Evolutionary conservation across 2,329 filamentous ascomycete genomes (phyloP), one percentile per base, ranked within the genome.

Genomic region (Diaporthe vexans): DNA sequence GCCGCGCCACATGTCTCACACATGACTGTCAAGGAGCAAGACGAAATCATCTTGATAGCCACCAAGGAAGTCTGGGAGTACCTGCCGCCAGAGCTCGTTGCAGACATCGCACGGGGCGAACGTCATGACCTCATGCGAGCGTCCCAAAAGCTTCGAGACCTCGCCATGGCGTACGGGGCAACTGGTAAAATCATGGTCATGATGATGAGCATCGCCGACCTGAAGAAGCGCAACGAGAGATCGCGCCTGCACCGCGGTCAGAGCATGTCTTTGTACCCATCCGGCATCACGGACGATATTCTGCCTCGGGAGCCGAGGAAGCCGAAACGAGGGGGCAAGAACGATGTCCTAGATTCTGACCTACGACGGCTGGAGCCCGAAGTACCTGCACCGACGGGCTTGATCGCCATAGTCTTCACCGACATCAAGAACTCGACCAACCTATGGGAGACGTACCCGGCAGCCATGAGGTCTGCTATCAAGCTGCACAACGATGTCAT

Each of bases 341-440:
- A 29, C 2, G 90, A 91, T 73, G 89, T 92, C n/a, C 91, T 94
- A 72, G 95, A 98, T 82, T 97, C 95, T 33, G 94, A 93, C 72
- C 90, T 99, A 72, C 94, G 94, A 74, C 91, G 96, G 63, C 91
- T 98, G 40, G 95, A 97, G 77, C 92, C 94, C 71, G 96, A 98
- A 84, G 95, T 98, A 67, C 94, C 96, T 76, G 94, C 97, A 17
- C 97, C 97, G 0, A 94, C 92, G 1, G 96, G 96, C 61, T 94
- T 97, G 79, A 91, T 98, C 65, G 94, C 95, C 56, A 95, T 99
- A 80, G 95, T 97, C 67, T 99, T 99, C 82, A 99, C 97, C 0
- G 97, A 99, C 85, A 99, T 99, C 88, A 98, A 98, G 87, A 98
- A 96, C 85, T 98, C 96, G 33, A 99, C 97, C 0, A 92, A 94